Percentiles rank a stretch among this genome's conserved stretches.
phyloP scores from a whole-genome alignment of 1,139 yeast genomes.

The Zygosaccharomyces pseudobailii region DNA sequence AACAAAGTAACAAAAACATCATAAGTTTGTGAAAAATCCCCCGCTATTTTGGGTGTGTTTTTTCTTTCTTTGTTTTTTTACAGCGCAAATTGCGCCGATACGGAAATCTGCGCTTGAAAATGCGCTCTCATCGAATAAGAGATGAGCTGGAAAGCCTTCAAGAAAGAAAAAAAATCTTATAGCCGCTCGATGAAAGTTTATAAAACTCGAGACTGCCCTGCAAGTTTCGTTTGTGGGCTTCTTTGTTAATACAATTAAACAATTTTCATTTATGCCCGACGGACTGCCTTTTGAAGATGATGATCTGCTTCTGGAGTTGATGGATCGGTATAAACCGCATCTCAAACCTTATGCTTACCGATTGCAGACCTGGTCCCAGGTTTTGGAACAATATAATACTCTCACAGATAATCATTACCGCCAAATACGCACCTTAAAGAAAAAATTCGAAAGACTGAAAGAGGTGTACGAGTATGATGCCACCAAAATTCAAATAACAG shows the following conservation, averaged over 20 bases:
- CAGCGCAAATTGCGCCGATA: not conserved
- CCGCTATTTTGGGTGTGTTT: too few relatives aligned
- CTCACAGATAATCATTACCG: constrained; percentile 22
- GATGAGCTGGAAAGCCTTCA: not conserved
- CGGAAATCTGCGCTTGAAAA: not conserved
- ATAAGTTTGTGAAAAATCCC: too few relatives aligned
- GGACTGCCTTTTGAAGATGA: constrained; percentile 11
- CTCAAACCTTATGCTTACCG: constrained; percentile 27
- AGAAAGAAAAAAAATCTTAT: not conserved
- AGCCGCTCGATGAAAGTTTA: not conserved
- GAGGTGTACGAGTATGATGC: constrained; percentile 15
- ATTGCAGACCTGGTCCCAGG: constrained; percentile 26
- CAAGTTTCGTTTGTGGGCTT: not conserved
- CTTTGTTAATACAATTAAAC: not conserved
- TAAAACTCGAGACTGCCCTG: not conserved
- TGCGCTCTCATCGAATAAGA: not conserved
- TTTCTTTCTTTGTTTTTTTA: not conserved
- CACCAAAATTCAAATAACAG: constrained; percentile 6
- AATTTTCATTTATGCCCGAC: constrained; percentile 2
- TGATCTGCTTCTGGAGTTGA: constrained; percentile 18
- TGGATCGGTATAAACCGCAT: constrained; percentile 28
- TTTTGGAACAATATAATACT: constrained; percentile 25
- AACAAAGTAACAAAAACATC: too few relatives aligned
- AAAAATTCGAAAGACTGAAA: constrained; percentile 26
- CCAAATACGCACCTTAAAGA: constrained; percentile 30